phyloP scores from a whole-genome alignment of 306 rosid species.

The Cucumis hystrix region DNA sequence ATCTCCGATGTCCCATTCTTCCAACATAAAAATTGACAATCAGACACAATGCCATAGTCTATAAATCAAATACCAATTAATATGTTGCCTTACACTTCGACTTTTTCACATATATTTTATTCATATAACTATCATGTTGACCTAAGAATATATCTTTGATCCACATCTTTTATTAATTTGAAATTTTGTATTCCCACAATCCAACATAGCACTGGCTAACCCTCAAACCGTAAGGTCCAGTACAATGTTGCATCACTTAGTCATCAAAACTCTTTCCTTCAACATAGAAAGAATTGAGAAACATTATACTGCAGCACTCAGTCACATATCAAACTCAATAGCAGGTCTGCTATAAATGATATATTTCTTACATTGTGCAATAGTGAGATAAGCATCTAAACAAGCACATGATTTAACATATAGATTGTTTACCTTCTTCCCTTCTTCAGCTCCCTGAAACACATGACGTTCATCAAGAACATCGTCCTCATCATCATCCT shows the following conservation, averaged over 20 bases:
- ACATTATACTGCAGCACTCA: not conserved
- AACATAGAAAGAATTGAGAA: not conserved
- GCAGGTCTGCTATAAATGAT: not conserved
- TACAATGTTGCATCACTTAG: not conserved
- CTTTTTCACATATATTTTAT: not conserved
- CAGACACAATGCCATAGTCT: not conserved
- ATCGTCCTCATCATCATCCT: slow-evolving; percentile 32
- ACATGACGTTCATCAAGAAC: slow-evolving; percentile 19
- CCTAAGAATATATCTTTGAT: not conserved
- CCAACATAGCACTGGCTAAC: not conserved
- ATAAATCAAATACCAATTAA: not conserved
- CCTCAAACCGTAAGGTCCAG: not conserved
- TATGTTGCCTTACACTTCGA: not conserved
- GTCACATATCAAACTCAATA: not conserved
- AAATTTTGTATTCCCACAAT: not conserved
- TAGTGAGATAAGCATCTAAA: not conserved
- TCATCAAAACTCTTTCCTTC: not conserved
- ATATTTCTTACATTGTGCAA: not conserved
- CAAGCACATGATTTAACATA: not conserved
- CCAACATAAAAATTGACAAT: slow-evolving; percentile 13
- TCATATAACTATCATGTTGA: not conserved
- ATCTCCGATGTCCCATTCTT: slow-evolving; percentile 28
- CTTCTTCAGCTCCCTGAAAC: slow-evolving; percentile 18
- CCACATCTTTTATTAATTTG: not conserved
- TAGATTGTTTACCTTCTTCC: slow-evolving; percentile 32